Percentiles rank a stretch among this genome's conserved stretches.
These are phyloP conservation scores for Aphanomyces cochlioides DNA, from an alignment of 352 stramenopile genomes.

Conservation along the genomic window DNA sequence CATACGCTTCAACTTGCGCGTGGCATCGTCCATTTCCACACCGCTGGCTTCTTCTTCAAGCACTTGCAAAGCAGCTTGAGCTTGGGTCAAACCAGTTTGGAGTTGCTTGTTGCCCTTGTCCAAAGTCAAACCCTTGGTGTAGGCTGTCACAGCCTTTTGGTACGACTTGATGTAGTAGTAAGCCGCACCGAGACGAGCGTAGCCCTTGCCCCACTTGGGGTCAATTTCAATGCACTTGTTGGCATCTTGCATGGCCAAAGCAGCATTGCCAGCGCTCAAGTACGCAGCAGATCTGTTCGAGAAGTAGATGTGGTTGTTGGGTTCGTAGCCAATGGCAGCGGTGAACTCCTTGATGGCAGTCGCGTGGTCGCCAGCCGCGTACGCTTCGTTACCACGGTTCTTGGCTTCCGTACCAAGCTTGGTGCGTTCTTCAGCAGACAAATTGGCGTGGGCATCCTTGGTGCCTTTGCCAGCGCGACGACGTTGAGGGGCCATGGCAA, in stretches of 20 bases:
- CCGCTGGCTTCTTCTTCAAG: constrained; percentile 80
- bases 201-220: constrained; percentile 82
- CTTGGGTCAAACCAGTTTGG: constrained; percentile 75
- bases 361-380: constrained; percentile 66
- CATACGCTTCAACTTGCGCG: constrained; percentile 88
- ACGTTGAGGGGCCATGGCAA: no score
- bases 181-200: constrained; percentile 75
- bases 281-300: constrained; percentile 87
- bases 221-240: constrained; percentile 84
- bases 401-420: constrained; percentile 79
- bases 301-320: constrained; percentile 85
- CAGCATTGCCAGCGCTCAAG: constrained; percentile 73
- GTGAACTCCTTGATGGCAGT: constrained; percentile 87
- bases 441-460: constrained; percentile 55
- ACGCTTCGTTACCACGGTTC: constrained; percentile 79
- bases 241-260: constrained; percentile 75
- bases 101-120: constrained; percentile 85
- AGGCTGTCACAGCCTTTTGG: constrained; percentile 77
- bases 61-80: constrained; percentile 75
- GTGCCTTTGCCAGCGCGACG: no score
- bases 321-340: constrained; percentile 79
- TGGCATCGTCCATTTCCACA: constrained; percentile 85
- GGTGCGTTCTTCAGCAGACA: constrained; percentile 61
- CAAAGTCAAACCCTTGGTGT: constrained; percentile 71
- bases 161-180: constrained; percentile 90